Base-by-base conservation (phyloP, 2,329 filamentous ascomycete species). In the Colletotrichum spinosum region DNA sequence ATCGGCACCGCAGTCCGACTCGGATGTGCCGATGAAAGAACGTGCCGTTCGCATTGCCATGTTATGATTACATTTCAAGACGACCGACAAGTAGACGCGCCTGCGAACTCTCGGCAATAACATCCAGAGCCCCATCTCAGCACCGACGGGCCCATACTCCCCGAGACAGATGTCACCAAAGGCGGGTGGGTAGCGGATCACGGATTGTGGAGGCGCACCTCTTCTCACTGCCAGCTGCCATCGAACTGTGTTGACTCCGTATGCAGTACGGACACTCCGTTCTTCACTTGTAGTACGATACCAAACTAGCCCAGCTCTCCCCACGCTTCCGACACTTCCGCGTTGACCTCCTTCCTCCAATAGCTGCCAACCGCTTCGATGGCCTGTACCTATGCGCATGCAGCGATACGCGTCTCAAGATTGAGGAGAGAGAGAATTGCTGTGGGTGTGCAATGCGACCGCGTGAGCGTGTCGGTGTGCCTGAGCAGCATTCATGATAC, bases 401-500 rank as follows among this genome's bases (percentile, higher is more conserved):
- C 62, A 66, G 44, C 52, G 42, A 15, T 17, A 8, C 25, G 39
- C 55, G 51, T 61, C 51, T 56, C 33, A 42, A 55, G 51, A 34
- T 60, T 34, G n/a, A 25, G 17, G 44, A 42, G 12, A 13, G 55
- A 11, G 35, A 34, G 12, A 37, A 17, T 17, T 17, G 17, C 17
- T 60, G 39, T 54, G 49, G 41, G 25, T 65, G 46, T 39, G 52
- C 51, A 33, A 46, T 17, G 46, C 52, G 63, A 57, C 52, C 58
- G 41, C 39, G 53, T 50, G 58, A 53, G 49, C 41, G 48, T 45
- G 38, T 56, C 41, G 52, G 62, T 52, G 52, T 66, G 52, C 63
- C 53, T 66, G 63, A 57, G 63, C 58, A 56, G 48, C 59, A 63
- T 57, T 57, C 58, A 63, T 63, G 60, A 64, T 46, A 65, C 54